Conservation (phyloP, 75 land plant genomes). For the Adiantum capillusveneris region DNA sequence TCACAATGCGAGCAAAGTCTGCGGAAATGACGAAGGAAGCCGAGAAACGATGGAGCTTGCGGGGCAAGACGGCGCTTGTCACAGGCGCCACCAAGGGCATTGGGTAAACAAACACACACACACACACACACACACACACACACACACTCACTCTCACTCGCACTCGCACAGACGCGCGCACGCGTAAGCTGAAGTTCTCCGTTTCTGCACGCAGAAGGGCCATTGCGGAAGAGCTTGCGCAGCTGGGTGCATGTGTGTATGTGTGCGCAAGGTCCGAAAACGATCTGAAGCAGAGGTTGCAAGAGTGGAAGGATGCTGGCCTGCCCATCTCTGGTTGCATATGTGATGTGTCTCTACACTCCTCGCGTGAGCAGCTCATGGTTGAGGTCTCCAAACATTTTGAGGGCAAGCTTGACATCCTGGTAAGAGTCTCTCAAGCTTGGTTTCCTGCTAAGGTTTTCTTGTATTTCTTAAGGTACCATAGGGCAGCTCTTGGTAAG, state of each 20-base stretch:
- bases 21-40: no score
- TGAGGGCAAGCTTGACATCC: constrained; percentile 7
- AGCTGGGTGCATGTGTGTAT: constrained; percentile 5
- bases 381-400: background rate
- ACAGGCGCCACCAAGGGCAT: constrained; percentile 9
- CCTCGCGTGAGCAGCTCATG: constrained; percentile 5
- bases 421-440: no score
- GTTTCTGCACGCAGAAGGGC: background rate
- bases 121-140: background rate
- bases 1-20: no score
- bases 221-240: constrained; percentile 10
- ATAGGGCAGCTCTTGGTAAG: no score
- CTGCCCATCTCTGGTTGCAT: constrained; percentile 1
- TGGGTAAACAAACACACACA: no score
- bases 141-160: background rate
- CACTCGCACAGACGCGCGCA: background rate
- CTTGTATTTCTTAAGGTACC: no score
- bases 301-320: background rate
- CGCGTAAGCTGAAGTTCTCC: background rate
- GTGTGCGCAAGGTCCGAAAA: constrained; percentile 1
- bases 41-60: no score
- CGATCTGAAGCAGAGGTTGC: background rate
- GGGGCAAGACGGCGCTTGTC: constrained; percentile 7
- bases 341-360: constrained; percentile 4
- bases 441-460: no score